Evolutionary conservation across 805 yeast species (phyloP).

Genomic region (Metschnikowia cerradonensis): DNA sequence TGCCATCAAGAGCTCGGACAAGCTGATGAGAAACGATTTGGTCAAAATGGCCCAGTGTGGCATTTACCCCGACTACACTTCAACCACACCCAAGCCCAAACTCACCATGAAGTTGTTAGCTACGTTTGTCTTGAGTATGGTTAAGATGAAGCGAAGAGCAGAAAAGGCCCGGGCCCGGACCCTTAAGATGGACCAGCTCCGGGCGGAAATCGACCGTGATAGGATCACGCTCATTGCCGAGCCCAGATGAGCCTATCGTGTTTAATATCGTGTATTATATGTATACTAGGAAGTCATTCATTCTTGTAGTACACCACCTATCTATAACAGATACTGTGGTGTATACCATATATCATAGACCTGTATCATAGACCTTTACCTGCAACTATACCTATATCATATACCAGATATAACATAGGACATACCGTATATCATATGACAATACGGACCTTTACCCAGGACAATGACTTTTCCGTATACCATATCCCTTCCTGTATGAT

Average conservation of each 20-base stretch:
- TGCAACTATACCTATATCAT: no score
- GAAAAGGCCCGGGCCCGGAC: constrained; percentile 27
- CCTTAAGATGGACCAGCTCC: constrained; percentile 24
- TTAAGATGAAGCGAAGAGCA: constrained; percentile 29
- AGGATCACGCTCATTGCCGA: constrained; percentile 16
- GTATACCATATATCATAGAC: no score
- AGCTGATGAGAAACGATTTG: constrained; percentile 24
- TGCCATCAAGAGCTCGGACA: constrained; percentile 27
- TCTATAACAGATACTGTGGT: no score
- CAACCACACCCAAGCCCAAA: constrained; percentile 15
- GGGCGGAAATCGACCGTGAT: constrained; percentile 29
- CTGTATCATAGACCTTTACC: no score
- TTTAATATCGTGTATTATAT: no score
- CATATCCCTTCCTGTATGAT: no score
- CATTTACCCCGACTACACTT: constrained; percentile 29
- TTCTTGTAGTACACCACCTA: no score
- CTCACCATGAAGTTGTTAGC: constrained; percentile 33
- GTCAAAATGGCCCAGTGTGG: constrained; percentile 28
- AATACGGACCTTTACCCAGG: no score
- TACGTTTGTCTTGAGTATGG: constrained; percentile 33
- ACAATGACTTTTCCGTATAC: no score
- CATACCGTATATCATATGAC: no score
- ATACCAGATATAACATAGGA: no score
- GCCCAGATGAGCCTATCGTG: neutral
- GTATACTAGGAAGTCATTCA: no score